Percentiles rank a stretch among this genome's conserved stretches.
Conservation (phyloP, 202 grass and related monocot species). For the Saccharum hybrid region DNA sequence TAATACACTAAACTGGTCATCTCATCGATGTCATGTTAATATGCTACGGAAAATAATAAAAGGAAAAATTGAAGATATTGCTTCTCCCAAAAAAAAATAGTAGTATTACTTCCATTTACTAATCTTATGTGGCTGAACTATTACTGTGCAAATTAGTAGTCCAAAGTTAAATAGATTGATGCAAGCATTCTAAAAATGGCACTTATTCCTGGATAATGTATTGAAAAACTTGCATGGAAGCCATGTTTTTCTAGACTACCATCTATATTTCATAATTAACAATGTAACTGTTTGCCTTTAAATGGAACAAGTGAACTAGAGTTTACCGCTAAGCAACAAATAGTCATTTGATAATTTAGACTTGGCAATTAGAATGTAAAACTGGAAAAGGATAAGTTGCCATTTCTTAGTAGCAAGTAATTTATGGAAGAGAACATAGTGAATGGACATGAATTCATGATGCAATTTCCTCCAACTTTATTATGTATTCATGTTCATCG, state of each 20-base stretch:
- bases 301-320: not conserved
- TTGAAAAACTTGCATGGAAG: not conserved
- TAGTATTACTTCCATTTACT: not conserved
- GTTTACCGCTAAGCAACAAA: not conserved
- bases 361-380: not conserved
- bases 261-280: slow-evolving; percentile 24
- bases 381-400: not conserved
- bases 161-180: not conserved
- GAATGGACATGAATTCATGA: not conserved
- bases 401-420: not conserved
- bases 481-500: not conserved
- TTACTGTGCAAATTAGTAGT: not conserved
- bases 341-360: not conserved
- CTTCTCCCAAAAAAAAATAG: not conserved
- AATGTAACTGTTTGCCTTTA: slow-evolving; percentile 2
- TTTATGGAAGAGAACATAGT: slow-evolving; percentile 1
- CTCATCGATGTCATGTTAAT: not conserved
- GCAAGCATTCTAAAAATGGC: not conserved
- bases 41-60: not conserved
- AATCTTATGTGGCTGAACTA: not conserved
- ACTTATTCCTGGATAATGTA: slow-evolving; percentile 15
- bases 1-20: not conserved
- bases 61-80: not conserved
- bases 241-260: not conserved
- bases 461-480: slow-evolving; percentile 11